Conservation (phyloP, 441 rosid genomes). For the Dalechampia spathulata region DNA sequence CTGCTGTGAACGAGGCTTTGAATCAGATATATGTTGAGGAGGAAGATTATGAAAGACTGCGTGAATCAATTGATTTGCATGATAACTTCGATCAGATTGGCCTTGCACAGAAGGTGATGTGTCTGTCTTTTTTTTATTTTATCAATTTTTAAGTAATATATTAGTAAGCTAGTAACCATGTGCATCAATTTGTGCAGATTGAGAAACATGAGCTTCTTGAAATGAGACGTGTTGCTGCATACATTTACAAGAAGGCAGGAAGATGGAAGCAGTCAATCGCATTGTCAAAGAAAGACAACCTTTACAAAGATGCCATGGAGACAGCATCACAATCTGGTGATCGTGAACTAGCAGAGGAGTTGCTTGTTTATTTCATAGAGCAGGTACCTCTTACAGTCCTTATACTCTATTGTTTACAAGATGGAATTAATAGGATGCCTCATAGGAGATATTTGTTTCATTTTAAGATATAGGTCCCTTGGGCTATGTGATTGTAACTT, state of each 20-base stretch:
- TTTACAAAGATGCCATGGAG: conserved; percentile 97
- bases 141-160: not conserved
- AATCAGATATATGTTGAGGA: conserved; percentile 91
- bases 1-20: conserved; percentile 96
- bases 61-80: conserved; percentile 84
- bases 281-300: conserved; percentile 91
- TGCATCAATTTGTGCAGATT: conserved; percentile 33
- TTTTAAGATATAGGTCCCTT: no score
- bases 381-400: conserved; percentile 38
- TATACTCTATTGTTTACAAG: not conserved
- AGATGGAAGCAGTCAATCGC: conserved; percentile 99
- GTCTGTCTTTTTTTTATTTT: not conserved
- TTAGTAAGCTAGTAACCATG: not conserved
- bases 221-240: conserved; percentile 99
- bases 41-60: conserved; percentile 93
- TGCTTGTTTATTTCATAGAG: conserved; percentile 94
- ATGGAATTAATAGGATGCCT: not conserved
- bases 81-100: conserved; percentile 90
- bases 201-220: conserved; percentile 99
- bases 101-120: conserved; percentile 69
- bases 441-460: not conserved
- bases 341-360: conserved; percentile 96
- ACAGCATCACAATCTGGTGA: conserved; percentile 99
- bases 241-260: conserved; percentile 97
- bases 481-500: not conserved